Base-by-base conservation (phyloP, 148 eudicot species). In the Amaranthus cruentus region DNA sequence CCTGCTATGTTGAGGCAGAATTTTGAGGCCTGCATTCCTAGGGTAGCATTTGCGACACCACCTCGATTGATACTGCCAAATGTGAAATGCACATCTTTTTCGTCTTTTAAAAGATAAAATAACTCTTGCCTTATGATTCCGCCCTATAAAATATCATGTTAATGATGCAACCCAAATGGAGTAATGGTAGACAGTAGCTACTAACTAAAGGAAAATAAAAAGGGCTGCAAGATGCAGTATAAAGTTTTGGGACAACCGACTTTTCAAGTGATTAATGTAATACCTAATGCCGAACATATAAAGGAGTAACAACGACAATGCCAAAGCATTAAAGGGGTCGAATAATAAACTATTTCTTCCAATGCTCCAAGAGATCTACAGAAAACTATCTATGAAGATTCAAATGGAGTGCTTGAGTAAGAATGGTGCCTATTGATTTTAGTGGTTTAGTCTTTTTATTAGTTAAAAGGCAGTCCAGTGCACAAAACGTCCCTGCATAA, bases 1-100 rank as follows among this genome's bases (percentile, higher is more conserved):
- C 98, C 98, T 0, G 98, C 98, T 82, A 95, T 90, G 84, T 91
- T 89, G 81, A 95, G 96, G 83, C 98, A 95, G 74, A 88, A 95
- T 76, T 91, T 95, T 47, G 98, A 91, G 62, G 91, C 69, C 64
- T 82, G 97, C 98, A 95, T 95, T 21, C 98, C 98, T 47, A 80
- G 60, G 61, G 88, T 81, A 4, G 98, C 95, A 55, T 81, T 83
- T 9, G 46, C 84, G 59, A 91, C 75, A 10, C 98, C 98, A 47
- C 83, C 89, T 63, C 80, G 87, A 64, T 86, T 89, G 75, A 88
- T 78, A 71, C 86, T 91, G 59, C 98, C 98, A 49, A 91, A 91
- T 21, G 91, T 66, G 70, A 95, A 95, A 79, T 95, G 97, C 55
- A 95, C 97, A 13, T 91, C 97, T 59, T 84, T 86, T 73, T 95